phyloP scores from a whole-genome alignment of 148 eudicot genomes.

The Camellia granthamiana region DNA sequence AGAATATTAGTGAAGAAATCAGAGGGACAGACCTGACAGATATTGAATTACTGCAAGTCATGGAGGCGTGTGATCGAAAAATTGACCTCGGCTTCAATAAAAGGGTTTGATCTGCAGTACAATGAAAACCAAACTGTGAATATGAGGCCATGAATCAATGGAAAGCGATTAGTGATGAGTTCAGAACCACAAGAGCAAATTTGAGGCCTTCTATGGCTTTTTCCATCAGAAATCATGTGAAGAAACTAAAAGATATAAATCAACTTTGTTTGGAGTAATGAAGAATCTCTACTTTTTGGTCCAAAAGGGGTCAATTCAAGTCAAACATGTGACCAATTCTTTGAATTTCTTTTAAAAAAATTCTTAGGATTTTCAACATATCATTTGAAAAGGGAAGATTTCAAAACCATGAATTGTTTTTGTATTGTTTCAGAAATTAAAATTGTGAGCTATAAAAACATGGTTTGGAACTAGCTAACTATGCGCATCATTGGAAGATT shows the following conservation, averaged over 20 bases:
- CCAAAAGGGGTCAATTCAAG: constrained; percentile 16
- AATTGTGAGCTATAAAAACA: too few species aligned
- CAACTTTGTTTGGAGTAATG: constrained; percentile 10
- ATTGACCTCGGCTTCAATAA: background rate
- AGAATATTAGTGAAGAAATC: background rate
- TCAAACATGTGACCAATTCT: constrained; percentile 37
- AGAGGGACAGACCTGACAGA: constrained; percentile 54
- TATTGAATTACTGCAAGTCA: constrained; percentile 56
- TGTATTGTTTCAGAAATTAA: background rate
- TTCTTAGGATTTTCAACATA: background rate
- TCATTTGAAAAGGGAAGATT: background rate
- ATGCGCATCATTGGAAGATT: too few species aligned
- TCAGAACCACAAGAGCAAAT: constrained; percentile 17
- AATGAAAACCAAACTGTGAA: background rate
- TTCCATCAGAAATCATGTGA: constrained; percentile 33
- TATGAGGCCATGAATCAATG: constrained; percentile 5
- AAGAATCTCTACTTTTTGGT: constrained; percentile 12
- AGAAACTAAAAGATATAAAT: constrained; percentile 14
- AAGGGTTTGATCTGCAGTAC: background rate
- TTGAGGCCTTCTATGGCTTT: constrained; percentile 19
- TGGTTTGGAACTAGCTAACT: too few species aligned
- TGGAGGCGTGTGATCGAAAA: constrained; percentile 18
- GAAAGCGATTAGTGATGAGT: constrained; percentile 22
- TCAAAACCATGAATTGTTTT: background rate
- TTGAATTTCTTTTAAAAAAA: background rate